Conservation (phyloP, 2,329 filamentous ascomycete species). For the Diplodia intermedia region DNA sequence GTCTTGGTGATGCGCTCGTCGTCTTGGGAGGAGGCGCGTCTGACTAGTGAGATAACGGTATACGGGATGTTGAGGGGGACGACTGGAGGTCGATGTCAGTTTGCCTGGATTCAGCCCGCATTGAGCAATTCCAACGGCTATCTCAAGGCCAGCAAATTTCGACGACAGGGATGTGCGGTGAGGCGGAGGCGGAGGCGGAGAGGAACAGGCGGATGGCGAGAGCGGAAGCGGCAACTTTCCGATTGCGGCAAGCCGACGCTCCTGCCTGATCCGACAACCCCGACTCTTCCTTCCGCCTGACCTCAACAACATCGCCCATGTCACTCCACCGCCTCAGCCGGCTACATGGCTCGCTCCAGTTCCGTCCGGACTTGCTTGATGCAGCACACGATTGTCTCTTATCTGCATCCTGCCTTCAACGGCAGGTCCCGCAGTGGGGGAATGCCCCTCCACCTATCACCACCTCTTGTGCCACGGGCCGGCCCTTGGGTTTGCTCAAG, state of each 20-base stretch:
- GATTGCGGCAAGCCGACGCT: constrained; percentile 20
- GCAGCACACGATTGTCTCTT: background rate
- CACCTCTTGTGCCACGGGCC: background rate
- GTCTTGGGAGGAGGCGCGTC: background rate
- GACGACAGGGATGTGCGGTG: background rate
- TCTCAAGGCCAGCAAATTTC: background rate
- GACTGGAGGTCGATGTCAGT: background rate
- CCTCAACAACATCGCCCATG: background rate
- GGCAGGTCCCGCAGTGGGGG: too few relatives aligned
- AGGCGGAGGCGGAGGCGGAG: background rate
- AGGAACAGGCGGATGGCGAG: background rate
- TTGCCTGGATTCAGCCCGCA: too few relatives aligned
- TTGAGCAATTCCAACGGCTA: background rate
- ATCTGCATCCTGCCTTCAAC: background rate
- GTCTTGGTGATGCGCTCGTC: constrained; percentile 2
- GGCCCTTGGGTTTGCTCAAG: background rate
- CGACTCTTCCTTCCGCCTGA: background rate
- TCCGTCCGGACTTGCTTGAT: background rate
- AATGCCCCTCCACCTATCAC: too few relatives aligned
- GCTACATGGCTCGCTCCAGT: background rate
- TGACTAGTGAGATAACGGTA: too few relatives aligned
- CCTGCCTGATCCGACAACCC: constrained; percentile 12
- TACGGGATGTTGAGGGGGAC: too few relatives aligned
- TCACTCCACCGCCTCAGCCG: background rate
- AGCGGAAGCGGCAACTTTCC: background rate